phyloP scores from a whole-genome alignment of 306 rosid species.

The Cucurbita pepo region DNA sequence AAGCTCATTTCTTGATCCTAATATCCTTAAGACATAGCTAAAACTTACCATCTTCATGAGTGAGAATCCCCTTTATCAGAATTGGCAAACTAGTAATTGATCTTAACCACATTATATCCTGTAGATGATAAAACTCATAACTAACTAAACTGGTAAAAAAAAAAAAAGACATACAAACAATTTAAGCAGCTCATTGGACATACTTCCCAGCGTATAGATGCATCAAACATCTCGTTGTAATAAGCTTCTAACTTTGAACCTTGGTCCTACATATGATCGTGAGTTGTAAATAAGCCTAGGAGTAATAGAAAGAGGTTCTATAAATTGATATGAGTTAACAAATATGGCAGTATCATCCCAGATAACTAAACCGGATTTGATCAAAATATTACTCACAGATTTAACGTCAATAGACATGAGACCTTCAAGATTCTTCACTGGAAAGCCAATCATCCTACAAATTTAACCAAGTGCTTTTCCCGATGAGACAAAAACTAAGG shows the following conservation, averaged over 20 bases:
- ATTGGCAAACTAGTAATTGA: too few species aligned
- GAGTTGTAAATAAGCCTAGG: neutral
- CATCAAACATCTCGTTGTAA: slow-evolving; percentile 14
- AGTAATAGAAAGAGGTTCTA: too few species aligned
- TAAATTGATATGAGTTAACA: too few species aligned
- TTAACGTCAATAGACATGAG: slow-evolving; percentile 17
- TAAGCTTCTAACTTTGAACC: slow-evolving; percentile 31
- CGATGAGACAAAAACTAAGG: neutral
- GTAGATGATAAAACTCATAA: too few species aligned
- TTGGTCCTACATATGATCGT: slow-evolving; percentile 17
- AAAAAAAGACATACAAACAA: too few species aligned
- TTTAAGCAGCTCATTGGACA: neutral
- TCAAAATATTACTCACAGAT: slow-evolving; percentile 19
- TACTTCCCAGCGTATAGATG: slow-evolving; percentile 50
- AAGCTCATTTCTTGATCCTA: too few species aligned
- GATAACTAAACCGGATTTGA: neutral
- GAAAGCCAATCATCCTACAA: slow-evolving; percentile 35
- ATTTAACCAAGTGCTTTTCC: neutral
- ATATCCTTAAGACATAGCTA: too few species aligned
- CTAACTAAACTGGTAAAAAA: too few species aligned
- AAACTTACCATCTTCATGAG: too few species aligned
- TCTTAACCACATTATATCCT: too few species aligned
- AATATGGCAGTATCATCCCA: neutral
- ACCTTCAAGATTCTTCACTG: slow-evolving; percentile 42
- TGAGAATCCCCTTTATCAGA: too few species aligned